A percentile compares a stretch with the other conserved stretches of the same genome.
Conservation (phyloP, 2,329 filamentous ascomycete species). For the Penicillium thymicola region DNA sequence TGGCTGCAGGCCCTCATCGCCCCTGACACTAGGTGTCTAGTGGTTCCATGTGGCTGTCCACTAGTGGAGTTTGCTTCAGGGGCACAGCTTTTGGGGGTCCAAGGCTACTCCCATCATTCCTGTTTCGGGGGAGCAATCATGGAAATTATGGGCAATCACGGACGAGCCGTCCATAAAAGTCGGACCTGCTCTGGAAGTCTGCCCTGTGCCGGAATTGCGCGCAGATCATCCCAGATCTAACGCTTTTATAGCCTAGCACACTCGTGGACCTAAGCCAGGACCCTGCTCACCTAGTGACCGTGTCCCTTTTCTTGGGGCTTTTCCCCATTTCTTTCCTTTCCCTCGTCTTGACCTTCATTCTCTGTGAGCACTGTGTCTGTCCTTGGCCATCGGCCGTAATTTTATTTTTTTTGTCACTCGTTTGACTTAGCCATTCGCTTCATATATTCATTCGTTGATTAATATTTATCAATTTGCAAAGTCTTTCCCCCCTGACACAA, state of each 20-base stretch:
- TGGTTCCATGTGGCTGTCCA: conserved; percentile 7
- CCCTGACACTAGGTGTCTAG: conserved; percentile 20
- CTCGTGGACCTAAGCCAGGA: conserved; percentile 3
- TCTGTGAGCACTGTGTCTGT: conserved; percentile 24
- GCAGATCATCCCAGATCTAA: conserved; percentile 6
- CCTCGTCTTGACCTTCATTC: conserved; percentile 20
- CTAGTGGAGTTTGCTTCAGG: conserved; percentile 15
- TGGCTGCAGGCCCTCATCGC: conserved; percentile 8
- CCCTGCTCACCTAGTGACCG: neutral
- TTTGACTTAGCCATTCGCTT: conserved; percentile 20
- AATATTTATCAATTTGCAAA: neutral
- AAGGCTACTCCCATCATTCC: conserved; percentile 1
- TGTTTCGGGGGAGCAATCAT: conserved; percentile 1
- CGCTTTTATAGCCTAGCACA: conserved; percentile 11
- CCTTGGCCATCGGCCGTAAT: conserved; percentile 22
- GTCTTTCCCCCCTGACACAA: conserved; percentile 17
- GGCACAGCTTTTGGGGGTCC: conserved; percentile 8
- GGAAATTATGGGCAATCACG: neutral
- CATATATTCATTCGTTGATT: neutral
- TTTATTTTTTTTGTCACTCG: conserved; percentile 22
- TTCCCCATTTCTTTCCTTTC: conserved; percentile 11
- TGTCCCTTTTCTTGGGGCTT: conserved; percentile 17
- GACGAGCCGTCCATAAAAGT: conserved; percentile 10
- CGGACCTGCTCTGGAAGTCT: neutral
- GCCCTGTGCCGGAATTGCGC: neutral